These are phyloP conservation scores for Cytidiella melzeri DNA, from an alignment of 768 basidiomycete species.

Conservation along the genomic window DNA sequence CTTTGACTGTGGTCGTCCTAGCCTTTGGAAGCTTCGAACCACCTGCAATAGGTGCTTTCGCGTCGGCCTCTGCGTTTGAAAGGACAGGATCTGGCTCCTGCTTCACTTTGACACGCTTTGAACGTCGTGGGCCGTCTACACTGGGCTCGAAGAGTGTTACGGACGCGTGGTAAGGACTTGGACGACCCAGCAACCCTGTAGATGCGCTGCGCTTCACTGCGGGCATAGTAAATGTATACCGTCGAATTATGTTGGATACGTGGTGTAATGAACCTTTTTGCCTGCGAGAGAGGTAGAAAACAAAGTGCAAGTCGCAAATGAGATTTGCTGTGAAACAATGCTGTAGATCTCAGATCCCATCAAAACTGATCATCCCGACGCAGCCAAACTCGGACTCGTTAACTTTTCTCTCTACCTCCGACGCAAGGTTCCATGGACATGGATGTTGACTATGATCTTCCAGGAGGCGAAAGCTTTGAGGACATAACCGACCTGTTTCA, in stretches of 20 bases:
- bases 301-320: too few species aligned
- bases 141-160: slow-evolving; percentile 36
- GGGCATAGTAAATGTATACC: neutral
- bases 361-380: too few species aligned
- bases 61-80: slow-evolving; percentile 4
- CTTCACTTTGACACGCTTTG: slow-evolving; percentile 16
- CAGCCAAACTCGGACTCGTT: neutral
- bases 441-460: slow-evolving; percentile 27
- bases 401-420: neutral
- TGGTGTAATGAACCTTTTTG: too few species aligned
- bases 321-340: too few species aligned
- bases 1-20: neutral
- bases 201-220: slow-evolving; percentile 17
- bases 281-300: too few species aligned
- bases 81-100: slow-evolving; percentile 2
- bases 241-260: too few species aligned
- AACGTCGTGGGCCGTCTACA: slow-evolving; percentile 6
- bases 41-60: slow-evolving; percentile 11
- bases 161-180: slow-evolving; percentile 38
- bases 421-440: too few species aligned
- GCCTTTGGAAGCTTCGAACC: slow-evolving; percentile 12
- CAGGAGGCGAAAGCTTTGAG: slow-evolving; percentile 55
- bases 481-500: slow-evolving; percentile 59
- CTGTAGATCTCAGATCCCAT: too few species aligned
- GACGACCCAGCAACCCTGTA: slow-evolving; percentile 30